Conservation (phyloP, 2,329 filamentous ascomycete genomes). For the Periconia sp. region DNA sequence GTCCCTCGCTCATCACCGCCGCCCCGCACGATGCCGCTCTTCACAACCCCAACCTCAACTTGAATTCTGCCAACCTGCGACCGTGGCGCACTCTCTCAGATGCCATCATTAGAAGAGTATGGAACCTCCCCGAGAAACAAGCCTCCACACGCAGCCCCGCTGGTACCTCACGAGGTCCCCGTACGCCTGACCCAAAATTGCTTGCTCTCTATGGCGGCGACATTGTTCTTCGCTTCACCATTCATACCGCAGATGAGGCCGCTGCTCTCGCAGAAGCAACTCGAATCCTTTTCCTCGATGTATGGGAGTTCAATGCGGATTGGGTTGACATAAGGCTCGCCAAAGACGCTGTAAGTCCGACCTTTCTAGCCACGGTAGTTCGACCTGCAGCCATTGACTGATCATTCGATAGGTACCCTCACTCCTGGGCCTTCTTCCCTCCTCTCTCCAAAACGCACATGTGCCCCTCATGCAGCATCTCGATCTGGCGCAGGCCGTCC, state of each 20-base stretch:
- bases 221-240: constrained; percentile 86
- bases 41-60: constrained; percentile 12
- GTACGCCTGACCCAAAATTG: constrained; percentile 21
- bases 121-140: constrained; percentile 26
- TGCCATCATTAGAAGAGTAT: constrained; percentile 36
- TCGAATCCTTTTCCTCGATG: constrained; percentile 77
- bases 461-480: constrained; percentile 74
- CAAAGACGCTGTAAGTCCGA: constrained; percentile 67
- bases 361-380: neutral
- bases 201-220: constrained; percentile 69
- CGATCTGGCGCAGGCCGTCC: constrained; percentile 70
- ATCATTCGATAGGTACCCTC: constrained; percentile 59
- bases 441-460: constrained; percentile 70
- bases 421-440: constrained; percentile 75
- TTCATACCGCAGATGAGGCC: constrained; percentile 70
- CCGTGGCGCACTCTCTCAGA: constrained; percentile 44
- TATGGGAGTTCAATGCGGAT: constrained; percentile 82
- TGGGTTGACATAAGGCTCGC: constrained; percentile 84
- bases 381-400: neutral
- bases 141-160: constrained; percentile 2
- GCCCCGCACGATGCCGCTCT: constrained; percentile 32
- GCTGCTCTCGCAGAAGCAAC: constrained; percentile 71
- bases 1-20: constrained; percentile 27
- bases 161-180: neutral
- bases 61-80: constrained; percentile 20